Evolutionary conservation across 805 yeast species (phyloP).

Genomic region (Pachysolen tannophilus): DNA sequence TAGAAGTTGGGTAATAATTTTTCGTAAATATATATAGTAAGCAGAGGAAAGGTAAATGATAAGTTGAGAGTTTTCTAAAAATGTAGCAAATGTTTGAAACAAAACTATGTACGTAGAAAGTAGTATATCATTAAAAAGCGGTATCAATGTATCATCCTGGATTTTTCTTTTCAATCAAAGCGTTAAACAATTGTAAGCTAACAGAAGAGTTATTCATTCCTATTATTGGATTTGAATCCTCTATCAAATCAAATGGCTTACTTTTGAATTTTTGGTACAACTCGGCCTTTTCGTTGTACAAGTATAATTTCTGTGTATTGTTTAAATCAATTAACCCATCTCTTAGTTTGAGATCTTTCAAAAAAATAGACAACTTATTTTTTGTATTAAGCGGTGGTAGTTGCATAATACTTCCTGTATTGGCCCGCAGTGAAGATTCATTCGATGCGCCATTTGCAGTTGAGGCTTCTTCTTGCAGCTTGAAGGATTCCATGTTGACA

Average conservation of each 20-base stretch:
- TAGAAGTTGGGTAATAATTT: too few species aligned
- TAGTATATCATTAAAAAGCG: neutral
- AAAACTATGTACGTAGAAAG: too few species aligned
- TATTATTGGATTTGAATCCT: slow-evolving; percentile 42
- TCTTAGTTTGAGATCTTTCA: slow-evolving; percentile 6
- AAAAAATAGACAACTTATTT: slow-evolving; percentile 2
- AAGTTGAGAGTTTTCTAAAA: too few species aligned
- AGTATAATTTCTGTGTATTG: slow-evolving; percentile 8
- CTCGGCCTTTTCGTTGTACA: slow-evolving; percentile 18
- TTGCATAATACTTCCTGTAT: slow-evolving; percentile 2
- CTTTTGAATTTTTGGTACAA: slow-evolving; percentile 28
- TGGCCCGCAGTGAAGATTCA: too few species aligned
- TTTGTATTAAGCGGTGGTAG: slow-evolving; percentile 6
- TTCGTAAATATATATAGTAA: too few species aligned
- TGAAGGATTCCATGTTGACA: slow-evolving; percentile 10
- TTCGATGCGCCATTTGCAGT: slow-evolving; percentile 1
- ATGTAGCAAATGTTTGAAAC: too few species aligned
- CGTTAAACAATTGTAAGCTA: slow-evolving; percentile 45
- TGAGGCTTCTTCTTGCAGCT: slow-evolving; percentile 19
- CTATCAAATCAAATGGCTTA: slow-evolving; percentile 49
- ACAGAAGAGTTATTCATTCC: slow-evolving; percentile 46
- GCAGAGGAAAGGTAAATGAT: too few species aligned
- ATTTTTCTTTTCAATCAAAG: slow-evolving; percentile 38
- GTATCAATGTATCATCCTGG: slow-evolving; percentile 19
- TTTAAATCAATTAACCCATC: slow-evolving; percentile 10